Evolutionary conservation across 495 filamentous ascomycete genomes (phyloP).

Genomic region (Penicillium arizonense): DNA sequence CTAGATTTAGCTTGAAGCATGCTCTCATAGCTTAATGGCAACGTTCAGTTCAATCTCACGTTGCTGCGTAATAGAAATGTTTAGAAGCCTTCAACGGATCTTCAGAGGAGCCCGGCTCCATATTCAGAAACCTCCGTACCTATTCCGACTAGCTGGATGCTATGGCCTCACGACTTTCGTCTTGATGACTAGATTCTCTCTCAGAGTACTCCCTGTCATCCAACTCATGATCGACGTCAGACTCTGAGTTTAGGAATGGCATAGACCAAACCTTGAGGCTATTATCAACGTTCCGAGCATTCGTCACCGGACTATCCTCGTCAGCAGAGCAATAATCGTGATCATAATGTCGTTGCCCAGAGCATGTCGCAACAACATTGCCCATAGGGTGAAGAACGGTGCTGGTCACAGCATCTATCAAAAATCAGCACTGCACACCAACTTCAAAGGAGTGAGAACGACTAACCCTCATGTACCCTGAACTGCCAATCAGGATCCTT

Average conservation of each 20-base stretch:
- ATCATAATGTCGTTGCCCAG: constrained; percentile 53
- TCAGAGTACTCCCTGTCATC: too few relatives aligned
- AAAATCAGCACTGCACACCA: constrained; percentile 13
- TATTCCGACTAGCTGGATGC: too few relatives aligned
- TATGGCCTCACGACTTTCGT: too few relatives aligned
- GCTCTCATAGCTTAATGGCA: too few relatives aligned
- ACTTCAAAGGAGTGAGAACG: background rate
- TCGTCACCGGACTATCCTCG: background rate
- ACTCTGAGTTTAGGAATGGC: constrained; percentile 21
- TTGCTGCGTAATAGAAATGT: too few relatives aligned
- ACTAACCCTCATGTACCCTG: constrained; percentile 53
- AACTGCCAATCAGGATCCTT: constrained; percentile 57
- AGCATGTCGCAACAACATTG: constrained; percentile 70
- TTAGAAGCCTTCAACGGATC: too few relatives aligned
- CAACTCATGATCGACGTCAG: background rate
- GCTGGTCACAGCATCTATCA: constrained; percentile 56
- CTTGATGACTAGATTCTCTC: too few relatives aligned
- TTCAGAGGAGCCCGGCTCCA: too few relatives aligned
- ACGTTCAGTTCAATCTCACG: too few relatives aligned
- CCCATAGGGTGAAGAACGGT: constrained; percentile 66
- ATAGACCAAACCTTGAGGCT: constrained; percentile 66
- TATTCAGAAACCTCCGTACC: too few relatives aligned
- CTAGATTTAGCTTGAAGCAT: too few relatives aligned
- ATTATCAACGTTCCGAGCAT: constrained; percentile 42
- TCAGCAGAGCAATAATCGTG: constrained; percentile 5